Conservation (phyloP, 2,329 filamentous ascomycete genomes). For the Curvularia lunata region DNA sequence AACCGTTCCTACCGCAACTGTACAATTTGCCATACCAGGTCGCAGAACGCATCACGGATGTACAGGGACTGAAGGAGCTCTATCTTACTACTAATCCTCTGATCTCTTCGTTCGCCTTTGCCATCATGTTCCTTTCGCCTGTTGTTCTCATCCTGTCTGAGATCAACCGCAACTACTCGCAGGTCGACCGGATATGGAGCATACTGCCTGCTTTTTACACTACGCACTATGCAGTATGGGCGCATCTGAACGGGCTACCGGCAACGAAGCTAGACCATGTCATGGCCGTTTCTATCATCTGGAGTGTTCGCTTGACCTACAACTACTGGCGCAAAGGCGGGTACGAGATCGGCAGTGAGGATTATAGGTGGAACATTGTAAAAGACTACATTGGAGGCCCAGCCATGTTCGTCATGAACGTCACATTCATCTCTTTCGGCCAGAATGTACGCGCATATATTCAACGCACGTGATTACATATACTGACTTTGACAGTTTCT, state of each 20-base stretch:
- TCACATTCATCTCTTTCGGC: conserved; percentile 83
- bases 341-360: conserved; percentile 86
- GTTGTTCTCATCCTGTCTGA: conserved; percentile 80
- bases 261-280: conserved; percentile 75
- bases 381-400: conserved; percentile 67
- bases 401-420: conserved; percentile 83
- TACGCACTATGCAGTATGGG: conserved; percentile 83
- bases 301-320: conserved; percentile 91
- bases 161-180: conserved; percentile 93
- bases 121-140: conserved; percentile 70
- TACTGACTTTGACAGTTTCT: conserved; percentile 61
- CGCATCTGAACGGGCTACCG: conserved; percentile 73
- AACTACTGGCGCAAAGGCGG: conserved; percentile 98
- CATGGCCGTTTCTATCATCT: conserved; percentile 72
- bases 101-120: conserved; percentile 74
- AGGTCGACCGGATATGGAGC: conserved; percentile 92
- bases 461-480: background rate
- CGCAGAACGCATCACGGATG: conserved; percentile 64
- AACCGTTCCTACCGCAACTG: conserved; percentile 75
- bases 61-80: conserved; percentile 69
- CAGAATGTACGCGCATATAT: conserved; percentile 61
- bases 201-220: conserved; percentile 87
- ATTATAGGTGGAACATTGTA: conserved; percentile 90
- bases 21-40: conserved; percentile 53
- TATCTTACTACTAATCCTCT: conserved; percentile 89